These are phyloP conservation scores for Tuber calosporum DNA, from an alignment of 495 filamentous ascomycete species.

Conservation along the genomic window DNA sequence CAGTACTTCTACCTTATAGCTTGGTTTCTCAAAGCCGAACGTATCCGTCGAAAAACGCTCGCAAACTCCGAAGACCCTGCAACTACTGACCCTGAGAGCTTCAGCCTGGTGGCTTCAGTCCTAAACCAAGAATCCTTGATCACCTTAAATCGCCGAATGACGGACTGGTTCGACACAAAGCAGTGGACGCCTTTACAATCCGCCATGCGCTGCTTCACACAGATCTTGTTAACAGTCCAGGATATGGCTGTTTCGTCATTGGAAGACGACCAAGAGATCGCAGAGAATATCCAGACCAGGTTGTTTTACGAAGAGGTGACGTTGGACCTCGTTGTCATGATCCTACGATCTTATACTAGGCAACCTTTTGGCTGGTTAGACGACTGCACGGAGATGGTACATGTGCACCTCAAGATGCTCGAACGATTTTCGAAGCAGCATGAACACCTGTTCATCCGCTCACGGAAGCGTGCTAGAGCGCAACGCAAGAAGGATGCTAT, in stretches of 20 bases:
- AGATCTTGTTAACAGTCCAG: conserved; percentile 83
- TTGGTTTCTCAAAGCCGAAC: conserved; percentile 92
- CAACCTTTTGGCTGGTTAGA: conserved; percentile 79
- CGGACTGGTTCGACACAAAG: conserved; percentile 68
- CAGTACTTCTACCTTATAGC: conserved; percentile 90
- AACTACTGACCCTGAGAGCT: conserved; percentile 63
- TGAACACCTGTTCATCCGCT: conserved; percentile 82
- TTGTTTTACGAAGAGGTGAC: conserved; percentile 97
- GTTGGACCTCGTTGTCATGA: conserved; percentile 73
- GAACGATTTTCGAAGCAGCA: conserved; percentile 94
- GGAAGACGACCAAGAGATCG: conserved; percentile 95
- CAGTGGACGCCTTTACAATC: conserved; percentile 79
- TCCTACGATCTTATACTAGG: conserved; percentile 76
- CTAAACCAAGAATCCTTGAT: conserved; percentile 90
- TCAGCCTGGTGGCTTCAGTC: conserved; percentile 77
- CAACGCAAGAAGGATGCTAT: conserved; percentile 45
- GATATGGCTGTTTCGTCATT: conserved; percentile 79
- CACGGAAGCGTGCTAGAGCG: conserved; percentile 55
- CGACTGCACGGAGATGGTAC: conserved; percentile 79
- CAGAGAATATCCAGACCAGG: conserved; percentile 91
- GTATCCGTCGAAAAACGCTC: conserved; percentile 55
- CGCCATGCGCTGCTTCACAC: conserved; percentile 82
- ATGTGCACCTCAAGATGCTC: conserved; percentile 85
- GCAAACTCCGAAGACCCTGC: conserved; percentile 47
- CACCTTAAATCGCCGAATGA: conserved; percentile 74